Conservation (phyloP, 768 basidiomycete genomes). For the Termitomyces sp. region DNA sequence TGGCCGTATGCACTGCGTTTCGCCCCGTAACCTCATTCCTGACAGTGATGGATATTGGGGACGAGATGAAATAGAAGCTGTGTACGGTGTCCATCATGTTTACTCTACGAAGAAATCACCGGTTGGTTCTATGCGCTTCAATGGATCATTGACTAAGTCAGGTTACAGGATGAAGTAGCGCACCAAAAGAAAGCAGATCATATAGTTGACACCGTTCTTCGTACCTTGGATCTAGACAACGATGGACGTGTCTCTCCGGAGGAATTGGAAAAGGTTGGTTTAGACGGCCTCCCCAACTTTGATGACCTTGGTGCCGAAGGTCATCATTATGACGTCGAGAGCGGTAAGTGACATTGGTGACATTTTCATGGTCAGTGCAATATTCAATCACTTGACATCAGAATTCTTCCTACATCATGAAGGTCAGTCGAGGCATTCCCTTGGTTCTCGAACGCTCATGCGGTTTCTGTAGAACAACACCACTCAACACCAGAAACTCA, state of each 20-base stretch:
- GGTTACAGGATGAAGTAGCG: conserved; percentile 61
- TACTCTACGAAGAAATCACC: conserved; percentile 80
- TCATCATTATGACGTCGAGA: conserved; percentile 90
- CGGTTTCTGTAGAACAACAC: conserved; percentile 60
- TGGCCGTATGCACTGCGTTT: neutral
- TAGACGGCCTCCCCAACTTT: conserved; percentile 78
- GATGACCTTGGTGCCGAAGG: conserved; percentile 83
- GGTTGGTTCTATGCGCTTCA: conserved; percentile 24
- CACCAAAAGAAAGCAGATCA: conserved; percentile 78
- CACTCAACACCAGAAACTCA: conserved; percentile 97
- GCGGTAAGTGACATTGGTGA: conserved; percentile 47
- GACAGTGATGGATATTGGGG: conserved; percentile 80
- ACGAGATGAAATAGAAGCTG: conserved; percentile 84
- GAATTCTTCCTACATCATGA: conserved; percentile 98
- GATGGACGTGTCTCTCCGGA: conserved; percentile 66
- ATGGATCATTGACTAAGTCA: neutral
- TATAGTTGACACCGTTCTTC: conserved; percentile 68
- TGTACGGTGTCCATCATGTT: conserved; percentile 94
- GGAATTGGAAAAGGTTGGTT: conserved; percentile 69
- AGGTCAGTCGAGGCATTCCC: conserved; percentile 37
- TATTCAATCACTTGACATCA: conserved; percentile 17
- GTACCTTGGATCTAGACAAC: conserved; percentile 62
- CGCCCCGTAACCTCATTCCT: neutral
- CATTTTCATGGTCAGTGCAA: neutral
- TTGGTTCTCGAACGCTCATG: neutral